Conservation (phyloP, 805 yeast species). For the Candida yuanshanica region DNA sequence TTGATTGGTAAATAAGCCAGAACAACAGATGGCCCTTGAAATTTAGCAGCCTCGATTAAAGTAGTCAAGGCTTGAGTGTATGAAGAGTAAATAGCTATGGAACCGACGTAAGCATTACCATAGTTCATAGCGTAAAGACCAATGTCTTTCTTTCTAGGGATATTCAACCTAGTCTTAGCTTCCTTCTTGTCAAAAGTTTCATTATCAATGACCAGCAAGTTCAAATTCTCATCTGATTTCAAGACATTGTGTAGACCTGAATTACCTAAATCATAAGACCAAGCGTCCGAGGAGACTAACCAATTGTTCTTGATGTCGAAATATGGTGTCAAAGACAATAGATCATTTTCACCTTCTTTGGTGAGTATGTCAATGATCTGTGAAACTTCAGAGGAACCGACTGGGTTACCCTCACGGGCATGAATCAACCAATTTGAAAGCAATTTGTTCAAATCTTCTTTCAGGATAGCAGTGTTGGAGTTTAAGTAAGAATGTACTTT, state of each 20-base stretch:
- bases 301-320: constrained; percentile 55
- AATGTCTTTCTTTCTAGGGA: constrained; percentile 75
- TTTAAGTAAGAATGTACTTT: constrained; percentile 40
- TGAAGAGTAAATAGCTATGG: constrained; percentile 89
- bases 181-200: constrained; percentile 53
- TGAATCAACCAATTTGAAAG: constrained; percentile 68
- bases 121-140: constrained; percentile 94
- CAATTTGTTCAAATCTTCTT: constrained; percentile 22
- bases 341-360: constrained; percentile 34
- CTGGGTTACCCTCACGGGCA: constrained; percentile 33
- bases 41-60: constrained; percentile 81
- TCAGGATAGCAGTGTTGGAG: constrained; percentile 6
- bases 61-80: constrained; percentile 91
- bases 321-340: constrained; percentile 41
- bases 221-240: constrained; percentile 68
- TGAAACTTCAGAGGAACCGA: constrained; percentile 27
- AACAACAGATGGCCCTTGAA: constrained; percentile 85
- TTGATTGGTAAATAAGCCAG: constrained; percentile 83
- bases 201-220: constrained; percentile 82
- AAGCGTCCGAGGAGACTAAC: constrained; percentile 91
- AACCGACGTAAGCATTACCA: constrained; percentile 85
- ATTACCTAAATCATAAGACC: constrained; percentile 90
- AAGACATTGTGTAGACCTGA: constrained; percentile 87
- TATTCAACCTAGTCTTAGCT: constrained; percentile 27
- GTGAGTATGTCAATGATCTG: constrained; percentile 10